These are phyloP conservation scores for Cystobasidium tubakii DNA, from an alignment of 768 basidiomycete species.

Conservation along the genomic window DNA sequence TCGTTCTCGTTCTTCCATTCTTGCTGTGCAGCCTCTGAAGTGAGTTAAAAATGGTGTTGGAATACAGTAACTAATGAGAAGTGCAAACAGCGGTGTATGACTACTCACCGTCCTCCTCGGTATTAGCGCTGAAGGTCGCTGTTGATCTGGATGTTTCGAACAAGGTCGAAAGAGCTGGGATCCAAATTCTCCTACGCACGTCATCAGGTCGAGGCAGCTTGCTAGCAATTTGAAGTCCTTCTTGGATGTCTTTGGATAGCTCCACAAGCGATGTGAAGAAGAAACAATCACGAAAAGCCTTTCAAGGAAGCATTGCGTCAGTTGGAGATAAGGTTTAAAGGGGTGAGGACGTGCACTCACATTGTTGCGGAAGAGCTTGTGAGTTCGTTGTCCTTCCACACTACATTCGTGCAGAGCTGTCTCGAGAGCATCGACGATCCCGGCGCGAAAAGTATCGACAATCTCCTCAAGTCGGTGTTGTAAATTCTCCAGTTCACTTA, in stretches of 20 bases:
- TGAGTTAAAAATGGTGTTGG: background rate
- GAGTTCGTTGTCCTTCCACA: background rate
- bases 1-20: background rate
- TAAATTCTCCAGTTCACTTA: background rate
- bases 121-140: background rate
- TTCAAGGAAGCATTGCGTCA: too few species aligned
- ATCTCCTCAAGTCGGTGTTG: background rate
- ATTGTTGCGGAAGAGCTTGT: slow-evolving; percentile 7
- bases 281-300: slow-evolving; percentile 20
- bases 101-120: background rate
- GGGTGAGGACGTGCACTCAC: too few species aligned
- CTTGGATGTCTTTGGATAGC: background rate
- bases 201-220: background rate
- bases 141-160: background rate
- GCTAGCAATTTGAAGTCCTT: background rate
- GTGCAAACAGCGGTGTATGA: background rate
- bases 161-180: background rate
- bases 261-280: slow-evolving; percentile 31
- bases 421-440: slow-evolving; percentile 5
- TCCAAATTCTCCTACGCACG: background rate
- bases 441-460: background rate
- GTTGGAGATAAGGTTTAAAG: too few species aligned
- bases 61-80: background rate
- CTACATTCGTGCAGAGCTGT: background rate
- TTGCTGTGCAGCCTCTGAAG: background rate